Percentiles rank a stretch among this genome's conserved stretches.
Evolutionary conservation across 179 eudicot genomes (phyloP).

Genomic region (Monotropa hypopitys): DNA sequence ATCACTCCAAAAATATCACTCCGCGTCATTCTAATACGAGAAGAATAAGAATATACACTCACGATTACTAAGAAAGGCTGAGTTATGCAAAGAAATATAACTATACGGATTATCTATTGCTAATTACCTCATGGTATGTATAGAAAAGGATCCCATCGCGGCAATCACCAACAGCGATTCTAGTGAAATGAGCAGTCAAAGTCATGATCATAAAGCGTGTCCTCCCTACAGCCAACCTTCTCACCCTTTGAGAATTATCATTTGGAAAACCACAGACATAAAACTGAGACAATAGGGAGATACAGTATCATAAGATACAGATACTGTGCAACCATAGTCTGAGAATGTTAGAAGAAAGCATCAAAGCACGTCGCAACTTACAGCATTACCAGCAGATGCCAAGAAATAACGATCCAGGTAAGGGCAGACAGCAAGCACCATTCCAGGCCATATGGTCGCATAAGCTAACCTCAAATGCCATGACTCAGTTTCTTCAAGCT

Average conservation of each 20-base stretch:
- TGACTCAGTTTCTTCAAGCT: slow-evolving; percentile 72
- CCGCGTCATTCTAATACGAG: neutral
- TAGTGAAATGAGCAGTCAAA: slow-evolving; percentile 62
- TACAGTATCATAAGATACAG: slow-evolving; percentile 8
- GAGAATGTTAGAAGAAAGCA: slow-evolving; percentile 5
- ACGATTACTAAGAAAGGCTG: neutral
- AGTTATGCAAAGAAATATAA: neutral
- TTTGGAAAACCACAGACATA: slow-evolving; percentile 74
- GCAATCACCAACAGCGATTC: slow-evolving; percentile 95
- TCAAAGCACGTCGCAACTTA: slow-evolving; percentile 27
- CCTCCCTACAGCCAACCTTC: slow-evolving; percentile 55
- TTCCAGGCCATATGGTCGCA: slow-evolving; percentile 49
- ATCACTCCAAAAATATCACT: neutral
- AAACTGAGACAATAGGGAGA: slow-evolving; percentile 35
- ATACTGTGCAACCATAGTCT: neutral
- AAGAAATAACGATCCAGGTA: slow-evolving; percentile 79
- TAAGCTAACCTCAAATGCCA: slow-evolving; percentile 61
- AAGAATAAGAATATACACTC: neutral
- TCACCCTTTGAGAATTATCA: slow-evolving; percentile 59
- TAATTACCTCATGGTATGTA: slow-evolving; percentile 68
- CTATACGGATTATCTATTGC: neutral
- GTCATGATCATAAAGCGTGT: slow-evolving; percentile 73
- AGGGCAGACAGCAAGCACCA: slow-evolving; percentile 68
- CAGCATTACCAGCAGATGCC: slow-evolving; percentile 83
- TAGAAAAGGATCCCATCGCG: slow-evolving; percentile 93